Evolutionary conservation across 352 stramenopile genomes (phyloP).

Genomic region (Phytophthora nicotianae): DNA sequence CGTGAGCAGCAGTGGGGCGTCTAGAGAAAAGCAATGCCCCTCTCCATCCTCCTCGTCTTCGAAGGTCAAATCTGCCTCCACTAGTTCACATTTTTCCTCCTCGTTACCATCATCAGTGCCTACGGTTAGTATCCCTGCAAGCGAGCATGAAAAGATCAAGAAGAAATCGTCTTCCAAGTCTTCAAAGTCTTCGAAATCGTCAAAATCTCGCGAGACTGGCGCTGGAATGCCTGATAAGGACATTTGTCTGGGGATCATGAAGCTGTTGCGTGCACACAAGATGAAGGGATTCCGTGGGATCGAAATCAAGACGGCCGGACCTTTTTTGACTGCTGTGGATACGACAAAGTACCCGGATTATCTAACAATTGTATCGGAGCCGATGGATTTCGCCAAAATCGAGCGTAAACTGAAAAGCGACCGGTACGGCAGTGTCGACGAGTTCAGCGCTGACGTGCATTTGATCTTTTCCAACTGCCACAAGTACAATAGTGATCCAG

Average conservation of each 20-base stretch:
- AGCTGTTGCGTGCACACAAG: slow-evolving; percentile 76
- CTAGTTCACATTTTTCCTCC: slow-evolving; percentile 19
- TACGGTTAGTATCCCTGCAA: slow-evolving; percentile 8
- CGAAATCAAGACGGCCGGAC: slow-evolving; percentile 80
- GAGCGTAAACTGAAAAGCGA: slow-evolving; percentile 87
- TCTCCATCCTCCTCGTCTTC: slow-evolving; percentile 36
- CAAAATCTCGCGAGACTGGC: slow-evolving; percentile 46
- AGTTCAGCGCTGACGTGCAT: slow-evolving; percentile 86
- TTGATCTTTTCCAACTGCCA: slow-evolving; percentile 90
- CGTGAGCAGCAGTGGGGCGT: slow-evolving; percentile 27
- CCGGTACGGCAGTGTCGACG: slow-evolving; percentile 73
- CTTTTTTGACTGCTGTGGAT: slow-evolving; percentile 85
- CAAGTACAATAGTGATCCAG: slow-evolving; percentile 89
- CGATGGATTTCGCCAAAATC: slow-evolving; percentile 90
- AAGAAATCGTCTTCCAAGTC: slow-evolving; percentile 47
- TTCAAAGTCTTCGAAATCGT: slow-evolving; percentile 37
- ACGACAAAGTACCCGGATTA: slow-evolving; percentile 90
- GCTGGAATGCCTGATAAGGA: slow-evolving; percentile 65
- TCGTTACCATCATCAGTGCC: slow-evolving; percentile 5
- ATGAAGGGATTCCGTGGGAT: slow-evolving; percentile 85
- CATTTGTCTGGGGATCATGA: slow-evolving; percentile 70
- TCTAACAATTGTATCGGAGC: slow-evolving; percentile 75
- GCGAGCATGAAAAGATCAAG: slow-evolving; percentile 36
- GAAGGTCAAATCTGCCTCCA: slow-evolving; percentile 25
- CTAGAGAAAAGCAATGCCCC: slow-evolving; percentile 51